Conservation (phyloP, 176 grass and related monocot species). For the Aegilops speltoides region DNA sequence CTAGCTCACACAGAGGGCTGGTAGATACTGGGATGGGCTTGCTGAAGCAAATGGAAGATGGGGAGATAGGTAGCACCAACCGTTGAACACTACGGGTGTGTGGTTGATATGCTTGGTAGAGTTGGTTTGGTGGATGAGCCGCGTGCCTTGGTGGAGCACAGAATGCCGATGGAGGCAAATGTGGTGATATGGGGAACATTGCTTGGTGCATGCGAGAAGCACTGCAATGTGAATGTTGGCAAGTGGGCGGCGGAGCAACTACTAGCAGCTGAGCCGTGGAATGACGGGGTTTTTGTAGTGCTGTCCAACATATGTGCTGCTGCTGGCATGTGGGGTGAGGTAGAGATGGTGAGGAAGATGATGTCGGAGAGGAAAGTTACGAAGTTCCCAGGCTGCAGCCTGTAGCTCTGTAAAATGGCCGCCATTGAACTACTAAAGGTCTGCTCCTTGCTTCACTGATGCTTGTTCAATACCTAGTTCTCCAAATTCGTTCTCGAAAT, state of each 20-base stretch:
- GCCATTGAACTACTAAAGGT: neutral
- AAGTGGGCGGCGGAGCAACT: constrained; percentile 30
- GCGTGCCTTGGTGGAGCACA: constrained; percentile 26
- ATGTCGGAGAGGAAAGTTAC: constrained; percentile 38
- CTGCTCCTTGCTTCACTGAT: constrained; percentile 13
- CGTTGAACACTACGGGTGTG: constrained; percentile 27
- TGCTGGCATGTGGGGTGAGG: constrained; percentile 33
- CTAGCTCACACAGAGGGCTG: constrained; percentile 32
- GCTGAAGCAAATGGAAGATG: constrained; percentile 41
- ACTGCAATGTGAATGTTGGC: constrained; percentile 29
- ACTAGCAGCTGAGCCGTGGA: constrained; percentile 45
- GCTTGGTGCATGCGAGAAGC: constrained; percentile 51
- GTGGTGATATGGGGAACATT: constrained; percentile 52
- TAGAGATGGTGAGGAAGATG: constrained; percentile 47
- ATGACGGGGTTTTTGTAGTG: constrained; percentile 49
- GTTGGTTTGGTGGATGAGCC: constrained; percentile 39
- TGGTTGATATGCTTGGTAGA: constrained; percentile 57
- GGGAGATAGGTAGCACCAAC: constrained; percentile 38
- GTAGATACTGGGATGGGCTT: constrained; percentile 35
- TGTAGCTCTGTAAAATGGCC: constrained; percentile 24
- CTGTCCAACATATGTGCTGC: constrained; percentile 45
- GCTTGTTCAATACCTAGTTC: neutral
- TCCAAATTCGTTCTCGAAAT: neutral
- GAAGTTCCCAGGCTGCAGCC: constrained; percentile 36
- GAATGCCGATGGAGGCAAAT: constrained; percentile 50